These are phyloP conservation scores for Ajuga chamaepitys DNA, from an alignment of 257 asterid species.

Conservation along the genomic window DNA sequence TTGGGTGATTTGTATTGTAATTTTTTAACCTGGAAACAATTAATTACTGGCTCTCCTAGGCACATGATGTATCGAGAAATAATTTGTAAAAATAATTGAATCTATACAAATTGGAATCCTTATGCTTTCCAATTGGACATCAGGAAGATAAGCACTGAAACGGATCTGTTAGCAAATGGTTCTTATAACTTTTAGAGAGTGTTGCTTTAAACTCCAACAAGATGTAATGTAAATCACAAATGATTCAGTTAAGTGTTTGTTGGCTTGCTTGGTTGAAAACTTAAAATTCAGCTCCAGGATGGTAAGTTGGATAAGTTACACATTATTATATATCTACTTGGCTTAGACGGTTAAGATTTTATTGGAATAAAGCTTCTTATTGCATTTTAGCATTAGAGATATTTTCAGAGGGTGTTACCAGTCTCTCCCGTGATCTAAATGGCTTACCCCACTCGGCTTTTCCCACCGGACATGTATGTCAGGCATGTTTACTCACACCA, in stretches of 20 bases:
- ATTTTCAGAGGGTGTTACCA: not conserved
- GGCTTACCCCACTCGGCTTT: not conserved
- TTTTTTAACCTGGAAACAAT: not conserved
- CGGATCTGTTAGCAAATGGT: too few species aligned
- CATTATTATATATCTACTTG: not conserved
- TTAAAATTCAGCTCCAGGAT: not conserved
- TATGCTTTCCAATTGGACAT: not conserved
- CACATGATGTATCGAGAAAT: not conserved
- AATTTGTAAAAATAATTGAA: not conserved
- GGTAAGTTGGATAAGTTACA: not conserved
- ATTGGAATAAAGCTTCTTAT: not conserved
- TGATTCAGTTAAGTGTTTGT: not conserved
- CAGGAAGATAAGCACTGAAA: not conserved
- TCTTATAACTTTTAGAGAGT: too few species aligned
- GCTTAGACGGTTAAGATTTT: not conserved
- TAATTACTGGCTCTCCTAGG: not conserved
- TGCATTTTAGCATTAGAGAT: not conserved
- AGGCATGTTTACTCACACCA: not conserved
- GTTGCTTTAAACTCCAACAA: not conserved
- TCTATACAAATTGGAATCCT: not conserved
- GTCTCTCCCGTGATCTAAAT: not conserved
- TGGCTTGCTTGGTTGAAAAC: not conserved
- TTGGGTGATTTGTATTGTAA: constrained; percentile 1
- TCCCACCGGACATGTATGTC: not conserved
- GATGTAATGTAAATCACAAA: not conserved